Evolutionary conservation across 345 rosid genomes (phyloP).

Genomic region (Corchorus capsularis): DNA sequence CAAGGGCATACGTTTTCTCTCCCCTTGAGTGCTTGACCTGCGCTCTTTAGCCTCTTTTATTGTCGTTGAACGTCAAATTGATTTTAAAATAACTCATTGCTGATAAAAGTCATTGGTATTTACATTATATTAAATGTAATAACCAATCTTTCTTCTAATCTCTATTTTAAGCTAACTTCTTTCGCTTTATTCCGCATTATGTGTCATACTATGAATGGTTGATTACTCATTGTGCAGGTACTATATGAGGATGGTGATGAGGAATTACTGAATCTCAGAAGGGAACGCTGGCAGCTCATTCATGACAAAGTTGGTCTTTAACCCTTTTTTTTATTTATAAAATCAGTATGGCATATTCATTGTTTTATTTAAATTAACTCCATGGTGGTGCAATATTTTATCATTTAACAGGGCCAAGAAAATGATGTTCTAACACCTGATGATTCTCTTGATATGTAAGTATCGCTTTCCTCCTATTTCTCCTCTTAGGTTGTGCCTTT

Average conservation of each 20-base stretch:
- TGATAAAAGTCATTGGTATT: slow-evolving; percentile 12
- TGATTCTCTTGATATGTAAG: slow-evolving; percentile 52
- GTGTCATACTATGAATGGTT: slow-evolving; percentile 10
- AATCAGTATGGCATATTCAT: neutral
- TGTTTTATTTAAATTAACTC: slow-evolving; percentile 15
- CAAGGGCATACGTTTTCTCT: slow-evolving; percentile 8
- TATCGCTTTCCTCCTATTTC: slow-evolving; percentile 10
- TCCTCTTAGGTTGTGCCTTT: neutral
- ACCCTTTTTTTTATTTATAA: slow-evolving; percentile 16
- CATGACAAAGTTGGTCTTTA: slow-evolving; percentile 37
- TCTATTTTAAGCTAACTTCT: neutral
- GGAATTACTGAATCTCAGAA: slow-evolving; percentile 58
- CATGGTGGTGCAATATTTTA: neutral
- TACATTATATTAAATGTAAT: neutral
- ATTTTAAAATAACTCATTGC: neutral
- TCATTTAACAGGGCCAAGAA: slow-evolving; percentile 38
- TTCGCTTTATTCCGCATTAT: slow-evolving; percentile 7
- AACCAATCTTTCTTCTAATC: neutral
- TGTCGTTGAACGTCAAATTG: neutral
- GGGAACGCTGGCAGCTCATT: slow-evolving; percentile 56
- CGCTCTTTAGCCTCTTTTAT: neutral
- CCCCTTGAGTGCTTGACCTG: neutral
- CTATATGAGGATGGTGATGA: slow-evolving; percentile 70
- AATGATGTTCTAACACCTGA: slow-evolving; percentile 37
- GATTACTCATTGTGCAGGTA: slow-evolving; percentile 40